Conservation (phyloP, 176 grass and related monocot species). For the Hordeum marinum region DNA sequence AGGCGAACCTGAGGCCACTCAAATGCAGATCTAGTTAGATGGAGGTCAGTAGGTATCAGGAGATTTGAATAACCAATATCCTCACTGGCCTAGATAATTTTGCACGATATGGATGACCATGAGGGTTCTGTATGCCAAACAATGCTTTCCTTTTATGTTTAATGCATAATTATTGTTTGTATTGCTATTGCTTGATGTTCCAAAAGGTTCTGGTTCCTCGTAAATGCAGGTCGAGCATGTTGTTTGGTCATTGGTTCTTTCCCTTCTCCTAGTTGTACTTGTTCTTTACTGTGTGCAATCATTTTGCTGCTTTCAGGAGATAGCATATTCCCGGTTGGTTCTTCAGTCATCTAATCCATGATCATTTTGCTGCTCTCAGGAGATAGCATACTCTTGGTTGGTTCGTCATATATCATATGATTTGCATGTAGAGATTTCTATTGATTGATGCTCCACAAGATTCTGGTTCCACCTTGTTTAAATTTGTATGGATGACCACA, state of each 20-base stretch:
- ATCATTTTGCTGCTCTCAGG: too few species aligned
- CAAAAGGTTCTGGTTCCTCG: too few species aligned
- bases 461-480: background rate
- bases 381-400: background rate
- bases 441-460: background rate
- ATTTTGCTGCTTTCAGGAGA: too few species aligned
- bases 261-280: too few species aligned
- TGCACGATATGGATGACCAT: too few species aligned
- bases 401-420: background rate
- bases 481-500: background rate
- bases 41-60: background rate
- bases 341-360: too few species aligned
- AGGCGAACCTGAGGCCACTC: conserved; percentile 31
- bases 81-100: too few species aligned
- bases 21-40: background rate
- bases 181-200: background rate
- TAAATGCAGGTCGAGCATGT: too few species aligned
- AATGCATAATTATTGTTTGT: background rate
- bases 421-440: background rate
- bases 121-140: too few species aligned
- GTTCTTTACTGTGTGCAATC: too few species aligned
- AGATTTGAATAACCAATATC: background rate
- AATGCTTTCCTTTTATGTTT: background rate
- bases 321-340: too few species aligned
- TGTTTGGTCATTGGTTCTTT: too few species aligned